These are phyloP conservation scores for Wickerhamiella parazyma DNA, from an alignment of 805 yeast species.

Conservation along the genomic window DNA sequence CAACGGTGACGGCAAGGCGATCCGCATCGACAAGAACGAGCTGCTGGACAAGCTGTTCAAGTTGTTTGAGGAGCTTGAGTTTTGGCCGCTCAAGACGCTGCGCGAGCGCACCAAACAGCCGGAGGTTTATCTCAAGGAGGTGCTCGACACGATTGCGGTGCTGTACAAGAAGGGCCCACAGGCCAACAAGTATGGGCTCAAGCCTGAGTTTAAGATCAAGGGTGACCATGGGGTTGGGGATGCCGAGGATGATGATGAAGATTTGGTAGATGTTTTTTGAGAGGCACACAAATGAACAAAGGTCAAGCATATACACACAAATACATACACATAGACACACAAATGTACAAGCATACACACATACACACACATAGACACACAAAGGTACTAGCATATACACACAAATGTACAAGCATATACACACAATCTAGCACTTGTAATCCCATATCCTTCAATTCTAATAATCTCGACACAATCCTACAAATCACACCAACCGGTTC, in stretches of 20 bases:
- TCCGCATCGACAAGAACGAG: slow-evolving; percentile 86
- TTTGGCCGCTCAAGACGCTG: slow-evolving; percentile 90
- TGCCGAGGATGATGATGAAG: slow-evolving; percentile 5
- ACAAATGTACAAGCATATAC: too few species aligned
- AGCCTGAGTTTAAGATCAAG: slow-evolving; percentile 75
- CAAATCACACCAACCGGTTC: too few species aligned
- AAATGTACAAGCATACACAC: too few species aligned
- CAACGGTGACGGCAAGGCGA: slow-evolving; percentile 68
- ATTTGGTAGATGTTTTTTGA: slow-evolving; percentile 5
- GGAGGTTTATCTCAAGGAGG: slow-evolving; percentile 74
- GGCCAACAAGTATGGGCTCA: slow-evolving; percentile 78
- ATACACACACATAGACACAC: too few species aligned
- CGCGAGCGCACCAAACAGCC: slow-evolving; percentile 94
- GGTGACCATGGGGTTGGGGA: neutral
- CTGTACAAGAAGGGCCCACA: slow-evolving; percentile 92
- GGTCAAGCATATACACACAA: too few species aligned
- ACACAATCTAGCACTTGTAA: too few species aligned
- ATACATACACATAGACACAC: too few species aligned
- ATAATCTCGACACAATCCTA: too few species aligned
- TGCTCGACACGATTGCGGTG: slow-evolving; percentile 76
- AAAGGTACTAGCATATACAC: too few species aligned
- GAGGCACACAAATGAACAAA: too few species aligned
- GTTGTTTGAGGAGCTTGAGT: slow-evolving; percentile 86
- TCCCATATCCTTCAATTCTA: too few species aligned
- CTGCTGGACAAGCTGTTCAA: slow-evolving; percentile 77